Evolutionary conservation across 805 yeast genomes (phyloP), one percentile per base, ranked within the genome.

Genomic region (Lipomyces anomalus): DNA sequence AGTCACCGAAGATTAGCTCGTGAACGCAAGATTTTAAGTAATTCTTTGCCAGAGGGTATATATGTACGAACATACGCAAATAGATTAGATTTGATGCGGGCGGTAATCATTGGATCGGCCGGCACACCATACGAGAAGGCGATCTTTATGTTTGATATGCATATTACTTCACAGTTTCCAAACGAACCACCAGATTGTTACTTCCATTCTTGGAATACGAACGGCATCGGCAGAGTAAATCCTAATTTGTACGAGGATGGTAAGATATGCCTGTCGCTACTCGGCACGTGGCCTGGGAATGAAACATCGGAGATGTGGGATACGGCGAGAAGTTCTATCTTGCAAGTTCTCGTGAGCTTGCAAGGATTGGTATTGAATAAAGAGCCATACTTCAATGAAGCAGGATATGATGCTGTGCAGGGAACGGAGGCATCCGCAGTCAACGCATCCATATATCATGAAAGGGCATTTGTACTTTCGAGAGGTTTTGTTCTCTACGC

Each of bases 221-320:
- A 51, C 29, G 55, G 55, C n/a, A 46, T 50, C 13, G 55, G 55
- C 11, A 39, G 55, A 2, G 53, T 51, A 7, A 51, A 51, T 24
- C 55, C 55, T 6, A 51, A 51, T 29, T 29, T 51, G 34, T 51
- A 51, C 30, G 55, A 51, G 20, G 55, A 51, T 23, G 55, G 55
- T 6, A 51, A 51, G 29, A 43, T 51, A 35, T 51, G 55, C 18
- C 38, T 51, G 33, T 49, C 54, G 6, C 39, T 51, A 21, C 50
- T 51, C 3, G 55, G 55, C 22, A 51, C 55, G 20, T 51, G 55
- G 55, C 55, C 53, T 4, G 53, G 54, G 17, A 50, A 51, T 18
- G 35, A 41, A 5, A 16, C 38, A 13, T 39, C 50, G 6, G 55
- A 51, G 42, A 35, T 22, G 7, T 51, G 55, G 55, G 43, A 40